Evolutionary conservation across 371 early-diverging fungal species (phyloP), one percentile per base, ranked within the genome.

Genomic region (Mortierella sp.): DNA sequence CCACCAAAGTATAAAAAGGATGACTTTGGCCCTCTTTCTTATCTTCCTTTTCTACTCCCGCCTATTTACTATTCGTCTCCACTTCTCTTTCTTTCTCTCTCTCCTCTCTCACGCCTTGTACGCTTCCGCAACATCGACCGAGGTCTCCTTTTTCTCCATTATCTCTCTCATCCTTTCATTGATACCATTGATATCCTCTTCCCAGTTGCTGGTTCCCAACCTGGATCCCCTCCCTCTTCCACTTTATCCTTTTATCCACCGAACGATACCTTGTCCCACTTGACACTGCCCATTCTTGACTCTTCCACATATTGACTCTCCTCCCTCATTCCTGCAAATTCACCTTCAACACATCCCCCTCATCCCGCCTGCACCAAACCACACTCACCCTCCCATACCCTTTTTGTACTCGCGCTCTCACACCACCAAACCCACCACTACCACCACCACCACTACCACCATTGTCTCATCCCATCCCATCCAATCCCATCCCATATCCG

Each of bases 171-270:
- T 41, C 41, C 41, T 24, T 21, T 1, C 1, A 35, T 35, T 35
- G 35, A 35, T 2, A 35, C 6, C 38, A n/a, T n/a, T 65, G 4
- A 65, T 38, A 16, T 38, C 65, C 38, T 65, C 65, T 65, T 65
- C 65, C 24, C 65, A 65, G 65, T 65, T 65, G 65, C 38, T 10
- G 65, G 65, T 35, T 65, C 65, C 65, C 65, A 65, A 65, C 38
- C 65, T 65, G 65, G 65, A 65, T 65, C 16, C 38, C 65, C 21
- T 65, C 21, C 10, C 21, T 18, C 32, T 38, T 32, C 14, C 38
- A 18, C 8, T 65, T 65, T 65, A 29, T 16, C 32, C 18, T 4
- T 21, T 16, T 38, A 38, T 41, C 38, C 38, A 5, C 41, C 4
- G 7, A 18, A 38, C 43, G 24, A 41, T 68, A 38, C 29, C 12